phyloP scores from a whole-genome alignment of 2,329 filamentous ascomycete species.

The Aspergillus uvarum region DNA sequence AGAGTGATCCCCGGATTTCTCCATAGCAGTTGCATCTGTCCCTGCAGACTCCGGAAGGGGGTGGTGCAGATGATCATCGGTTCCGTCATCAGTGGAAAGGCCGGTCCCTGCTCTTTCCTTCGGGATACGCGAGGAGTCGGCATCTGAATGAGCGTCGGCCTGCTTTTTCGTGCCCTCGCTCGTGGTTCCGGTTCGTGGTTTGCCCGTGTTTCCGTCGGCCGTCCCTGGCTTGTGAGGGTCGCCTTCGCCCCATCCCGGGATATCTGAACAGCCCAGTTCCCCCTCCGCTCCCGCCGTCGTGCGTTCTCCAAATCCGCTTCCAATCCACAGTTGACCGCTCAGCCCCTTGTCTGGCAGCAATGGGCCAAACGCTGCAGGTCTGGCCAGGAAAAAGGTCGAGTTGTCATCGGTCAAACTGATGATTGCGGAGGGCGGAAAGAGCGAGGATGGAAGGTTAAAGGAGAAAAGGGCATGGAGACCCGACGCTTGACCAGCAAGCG shows the following conservation, averaged over 20 bases:
- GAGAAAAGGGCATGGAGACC: conserved; percentile 63
- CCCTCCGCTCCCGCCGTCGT: conserved; percentile 62
- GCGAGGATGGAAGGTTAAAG: conserved; percentile 73
- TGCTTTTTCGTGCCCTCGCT: conserved; percentile 6
- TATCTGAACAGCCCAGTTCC: conserved; percentile 92
- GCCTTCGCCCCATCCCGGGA: conserved; percentile 78
- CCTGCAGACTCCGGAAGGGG: conserved; percentile 47
- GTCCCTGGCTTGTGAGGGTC: conserved; percentile 37
- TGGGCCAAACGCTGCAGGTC: conserved; percentile 91
- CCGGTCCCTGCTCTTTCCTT: conserved; percentile 11
- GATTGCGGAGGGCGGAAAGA: conserved; percentile 92
- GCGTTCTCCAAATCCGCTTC: conserved; percentile 81
- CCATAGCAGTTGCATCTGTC: conserved; percentile 34
- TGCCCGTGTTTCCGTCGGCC: not conserved
- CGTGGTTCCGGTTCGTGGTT: not conserved
- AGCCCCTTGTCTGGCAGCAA: conserved; percentile 71
- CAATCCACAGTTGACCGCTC: conserved; percentile 89
- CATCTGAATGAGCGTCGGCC: conserved; percentile 25
- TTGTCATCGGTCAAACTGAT: conserved; percentile 98
- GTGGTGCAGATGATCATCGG: conserved; percentile 78
- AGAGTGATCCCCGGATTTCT: conserved; percentile 34
- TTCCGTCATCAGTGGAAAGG: conserved; percentile 65
- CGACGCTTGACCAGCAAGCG: conserved; percentile 42
- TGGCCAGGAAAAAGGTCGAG: conserved; percentile 90
- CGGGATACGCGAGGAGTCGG: conserved; percentile 19